phyloP scores from a whole-genome alignment of 495 filamentous ascomycete genomes.

The Barbatosphaeria neglecta region DNA sequence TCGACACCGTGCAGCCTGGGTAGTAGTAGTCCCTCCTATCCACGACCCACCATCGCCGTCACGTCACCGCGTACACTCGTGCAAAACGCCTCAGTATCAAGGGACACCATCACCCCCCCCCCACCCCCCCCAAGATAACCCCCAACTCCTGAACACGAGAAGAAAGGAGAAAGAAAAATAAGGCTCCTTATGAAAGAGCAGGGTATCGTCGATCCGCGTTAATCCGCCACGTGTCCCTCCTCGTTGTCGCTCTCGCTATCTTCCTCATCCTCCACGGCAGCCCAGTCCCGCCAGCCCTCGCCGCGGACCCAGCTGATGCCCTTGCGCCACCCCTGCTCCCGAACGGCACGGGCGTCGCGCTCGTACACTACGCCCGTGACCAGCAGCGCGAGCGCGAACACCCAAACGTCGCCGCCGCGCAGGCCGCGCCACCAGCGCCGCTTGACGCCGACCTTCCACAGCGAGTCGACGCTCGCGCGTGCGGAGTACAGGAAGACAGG shows the following conservation, averaged over 20 bases:
- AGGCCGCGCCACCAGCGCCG: conserved; percentile 69
- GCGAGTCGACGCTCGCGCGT: conserved; percentile 59
- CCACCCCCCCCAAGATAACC: too few relatives aligned
- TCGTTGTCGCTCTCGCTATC: conserved; percentile 9
- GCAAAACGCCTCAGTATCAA: too few relatives aligned
- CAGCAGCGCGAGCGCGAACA: conserved; percentile 68
- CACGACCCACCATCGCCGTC: too few relatives aligned
- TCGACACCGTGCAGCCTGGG: too few relatives aligned
- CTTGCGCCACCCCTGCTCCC: conserved; percentile 57
- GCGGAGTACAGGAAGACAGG: conserved; percentile 60
- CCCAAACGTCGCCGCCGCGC: conserved; percentile 66
- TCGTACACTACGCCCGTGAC: conserved; percentile 73
- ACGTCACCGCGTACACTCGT: too few relatives aligned
- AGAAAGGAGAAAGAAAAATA: too few relatives aligned
- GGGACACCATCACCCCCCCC: too few relatives aligned
- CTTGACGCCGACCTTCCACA: conserved; percentile 90
- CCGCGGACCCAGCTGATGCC: conserved; percentile 65
- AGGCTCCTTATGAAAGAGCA: too few relatives aligned
- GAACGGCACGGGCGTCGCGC: conserved; percentile 51
- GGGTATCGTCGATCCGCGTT: too few relatives aligned
- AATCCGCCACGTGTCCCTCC: not conserved
- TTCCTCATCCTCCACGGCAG: conserved; percentile 24
- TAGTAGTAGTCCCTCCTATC: too few relatives aligned
- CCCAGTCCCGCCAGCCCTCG: conserved; percentile 34
- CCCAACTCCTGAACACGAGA: too few relatives aligned